phyloP scores from a whole-genome alignment of 139 green algal species.

The Chlamydomonas incerta region DNA sequence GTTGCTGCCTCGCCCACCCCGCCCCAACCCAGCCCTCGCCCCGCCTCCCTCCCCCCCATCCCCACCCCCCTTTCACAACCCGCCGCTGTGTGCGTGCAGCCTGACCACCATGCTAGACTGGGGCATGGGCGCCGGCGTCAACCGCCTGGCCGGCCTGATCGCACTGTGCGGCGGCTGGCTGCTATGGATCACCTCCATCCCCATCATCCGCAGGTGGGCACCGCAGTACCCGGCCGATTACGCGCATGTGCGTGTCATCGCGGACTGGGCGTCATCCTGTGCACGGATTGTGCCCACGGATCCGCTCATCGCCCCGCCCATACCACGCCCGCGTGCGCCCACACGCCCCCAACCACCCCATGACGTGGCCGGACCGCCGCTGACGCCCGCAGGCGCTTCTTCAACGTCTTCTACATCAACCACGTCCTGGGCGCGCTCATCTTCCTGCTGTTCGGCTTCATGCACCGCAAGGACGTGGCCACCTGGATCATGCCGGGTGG shows the following conservation, averaged over 20 bases:
- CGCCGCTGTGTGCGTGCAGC: background rate
- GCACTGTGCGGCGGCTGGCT: constrained; percentile 18
- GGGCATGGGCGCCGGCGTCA: constrained; percentile 13
- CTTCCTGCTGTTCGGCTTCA: constrained; percentile 36
- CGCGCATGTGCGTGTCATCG: no score
- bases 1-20: no score
- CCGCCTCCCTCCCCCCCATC: no score
- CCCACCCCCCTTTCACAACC: background rate
- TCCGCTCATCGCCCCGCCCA: no score
- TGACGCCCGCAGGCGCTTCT: constrained; percentile 6
- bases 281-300: no score
- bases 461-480: constrained; percentile 37
- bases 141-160: constrained; percentile 11
- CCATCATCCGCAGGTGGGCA: background rate
- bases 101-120: background rate
- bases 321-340: no score
- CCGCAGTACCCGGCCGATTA: no score
- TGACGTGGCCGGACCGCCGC: no score
- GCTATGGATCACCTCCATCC: constrained; percentile 12
- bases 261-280: no score
- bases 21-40: no score
- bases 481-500: constrained; percentile 33
- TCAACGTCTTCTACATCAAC: constrained; percentile 7
- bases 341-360: no score
- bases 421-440: constrained; percentile 4